Evolutionary conservation across 768 basidiomycete genomes (phyloP), one percentile per base, ranked within the genome.

Genomic region (Macrolepiota fuliginosa): DNA sequence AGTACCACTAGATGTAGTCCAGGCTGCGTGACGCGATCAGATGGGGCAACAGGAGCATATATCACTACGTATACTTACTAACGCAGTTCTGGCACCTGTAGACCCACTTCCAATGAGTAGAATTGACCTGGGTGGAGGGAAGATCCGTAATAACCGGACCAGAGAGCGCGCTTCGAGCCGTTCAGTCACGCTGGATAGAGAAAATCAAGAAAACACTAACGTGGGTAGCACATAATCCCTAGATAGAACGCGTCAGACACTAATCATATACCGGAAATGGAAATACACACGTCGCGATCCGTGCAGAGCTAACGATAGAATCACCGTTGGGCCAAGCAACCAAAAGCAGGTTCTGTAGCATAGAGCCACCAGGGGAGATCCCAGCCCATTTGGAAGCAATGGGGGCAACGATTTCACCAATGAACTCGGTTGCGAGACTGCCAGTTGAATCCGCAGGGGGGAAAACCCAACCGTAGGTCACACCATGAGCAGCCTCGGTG

Each of bases 61-160:
- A 17, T 22, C 4, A 36, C 5, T 3, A 40, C 6, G n/a, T 4
- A 5, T 24, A 77, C 79, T 62, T 69, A 85, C 84, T 72, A 47
- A 85, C 81, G 73, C 86, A 88, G 71, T 86, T 82, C 66, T 86
- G 82, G 78, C 87, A 88, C 17, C 84, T 77, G 73, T 80, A 88
- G 3, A 87, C 84, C 81, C 83, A 87, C 63, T 85, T 86, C 85
- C 85, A 87, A 63, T 86, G 83, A 1, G 85, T 87, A 0, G 83
- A 69, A 63, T 86, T 86, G 24, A 86, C 78, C 58, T 72, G 76
- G 15, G 81, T 78, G 7, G 77, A 75, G 9, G 42, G 19, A 10
- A 86, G 73, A 45, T 78, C 78, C 1, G 85, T 87, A 50, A 88
- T 70, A 15, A 76, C 73, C 0, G 85, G 84, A 2, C 84, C 84